Base-by-base conservation (phyloP, 805 yeast species). In the Pichia paraexigua region DNA sequence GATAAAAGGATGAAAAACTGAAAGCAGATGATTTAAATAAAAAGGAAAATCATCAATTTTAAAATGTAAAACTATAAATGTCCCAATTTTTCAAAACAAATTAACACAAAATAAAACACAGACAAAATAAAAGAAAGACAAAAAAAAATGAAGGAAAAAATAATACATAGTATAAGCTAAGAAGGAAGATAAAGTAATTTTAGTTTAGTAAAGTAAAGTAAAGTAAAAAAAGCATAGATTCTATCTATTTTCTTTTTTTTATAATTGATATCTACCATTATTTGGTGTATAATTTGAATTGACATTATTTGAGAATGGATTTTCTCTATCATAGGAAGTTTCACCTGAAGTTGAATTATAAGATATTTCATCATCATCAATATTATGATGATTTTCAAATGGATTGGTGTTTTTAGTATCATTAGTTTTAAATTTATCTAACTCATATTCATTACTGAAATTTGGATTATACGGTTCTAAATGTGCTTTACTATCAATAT, bases 381-480 rank as follows among this genome's bases (percentile, higher is more conserved):
- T 21, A 35, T 42, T 9, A 25, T 25, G 9, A 25, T 27, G 30
- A 27, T 27, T 27, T 27, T 27, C 53, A 32, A 54, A 54, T 39
- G 57, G 57, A 24, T 54, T 54, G 17, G 13, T 47, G 35, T 32
- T 46, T 49, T 18, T 25, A 22, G 12, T 6, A 13, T 9, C 35
- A 37, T 25, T 44, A 32, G 41, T 41, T 41, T 13, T 43, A n/a
- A n/a, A n/a, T 8, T 27, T 27, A 32, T 35, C 46, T 10, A 50
- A n/a, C 17, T 47, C 45, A 40, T 48, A 49, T 20, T 49, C 54
- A 32, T 30, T 52, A 24, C 53, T 43, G 12, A 20, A 21, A 32
- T 32, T 45, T 15, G 49, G 46, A 20, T 47, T 45, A 43, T 44
- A 47, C 6, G 51, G 51, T 47, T 47, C 48, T 13, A 47, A 48